Conservation (phyloP, 106 monocot genomes). For the Dactylorhiza incarnata region DNA sequence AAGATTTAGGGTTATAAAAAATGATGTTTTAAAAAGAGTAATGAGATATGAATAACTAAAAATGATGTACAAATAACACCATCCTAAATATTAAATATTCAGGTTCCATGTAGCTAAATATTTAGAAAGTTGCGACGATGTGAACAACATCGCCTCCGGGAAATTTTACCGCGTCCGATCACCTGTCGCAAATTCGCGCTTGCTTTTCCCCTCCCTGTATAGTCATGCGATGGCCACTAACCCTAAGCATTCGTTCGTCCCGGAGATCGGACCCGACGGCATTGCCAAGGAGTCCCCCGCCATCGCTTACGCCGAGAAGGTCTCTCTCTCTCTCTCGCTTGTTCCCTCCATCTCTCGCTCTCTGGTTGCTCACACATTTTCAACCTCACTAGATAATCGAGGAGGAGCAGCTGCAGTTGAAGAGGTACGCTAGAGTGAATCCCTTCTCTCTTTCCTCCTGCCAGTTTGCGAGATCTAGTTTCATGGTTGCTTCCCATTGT, state of each 20-base stretch:
- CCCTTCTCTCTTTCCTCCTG: neutral
- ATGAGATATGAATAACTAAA: too few relatives aligned
- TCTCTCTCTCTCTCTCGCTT: neutral
- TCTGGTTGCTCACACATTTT: neutral
- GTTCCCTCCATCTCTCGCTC: neutral
- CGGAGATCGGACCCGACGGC: slow-evolving; percentile 27
- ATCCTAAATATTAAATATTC: too few relatives aligned
- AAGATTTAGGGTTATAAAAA: too few relatives aligned
- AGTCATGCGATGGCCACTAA: slow-evolving; percentile 5
- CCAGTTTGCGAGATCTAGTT: neutral
- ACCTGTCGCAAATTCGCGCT: neutral
- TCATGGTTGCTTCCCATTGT: neutral
- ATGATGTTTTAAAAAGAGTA: too few relatives aligned
- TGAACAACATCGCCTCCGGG: too few relatives aligned
- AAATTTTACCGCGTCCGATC: too few relatives aligned
- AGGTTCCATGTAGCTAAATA: too few relatives aligned
- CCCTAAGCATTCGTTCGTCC: slow-evolving; percentile 4
- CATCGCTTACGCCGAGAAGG: slow-evolving; percentile 24
- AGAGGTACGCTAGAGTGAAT: slow-evolving; percentile 15
- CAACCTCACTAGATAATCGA: slow-evolving; percentile 11
- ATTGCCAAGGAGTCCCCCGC: slow-evolving; percentile 15
- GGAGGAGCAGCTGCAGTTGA: slow-evolving; percentile 29
- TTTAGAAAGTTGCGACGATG: too few relatives aligned
- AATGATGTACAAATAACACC: too few relatives aligned
- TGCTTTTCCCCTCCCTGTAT: neutral